Evolutionary conservation across 805 yeast genomes (phyloP).

Genomic region (Hanseniaspora lindneri): DNA sequence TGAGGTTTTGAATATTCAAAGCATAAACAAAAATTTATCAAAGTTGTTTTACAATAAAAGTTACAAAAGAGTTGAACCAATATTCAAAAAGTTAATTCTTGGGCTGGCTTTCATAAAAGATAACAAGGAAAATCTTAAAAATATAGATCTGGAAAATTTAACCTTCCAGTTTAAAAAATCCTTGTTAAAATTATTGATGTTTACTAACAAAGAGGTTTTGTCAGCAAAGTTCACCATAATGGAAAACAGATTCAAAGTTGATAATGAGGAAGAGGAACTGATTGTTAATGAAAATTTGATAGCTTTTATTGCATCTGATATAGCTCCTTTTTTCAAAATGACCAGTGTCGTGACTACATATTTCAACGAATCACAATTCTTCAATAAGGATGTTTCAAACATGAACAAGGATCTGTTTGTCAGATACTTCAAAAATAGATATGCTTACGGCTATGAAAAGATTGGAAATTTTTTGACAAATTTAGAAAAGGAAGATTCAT

Average conservation of each 20-base stretch:
- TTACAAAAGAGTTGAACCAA: not conserved
- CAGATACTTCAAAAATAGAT: not conserved
- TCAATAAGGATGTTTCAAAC: not conserved
- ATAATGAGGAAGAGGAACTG: not conserved
- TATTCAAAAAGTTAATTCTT: not conserved
- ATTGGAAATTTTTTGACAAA: not conserved
- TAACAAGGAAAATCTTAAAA: not conserved
- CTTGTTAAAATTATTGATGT: not conserved
- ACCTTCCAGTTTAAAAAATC: conserved; percentile 4
- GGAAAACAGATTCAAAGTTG: not conserved
- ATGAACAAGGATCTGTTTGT: not conserved
- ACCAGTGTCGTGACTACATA: not conserved
- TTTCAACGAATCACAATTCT: not conserved
- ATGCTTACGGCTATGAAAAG: not conserved
- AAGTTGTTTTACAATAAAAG: not conserved
- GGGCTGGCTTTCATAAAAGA: not conserved
- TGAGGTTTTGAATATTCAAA: conserved; percentile 2
- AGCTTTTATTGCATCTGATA: not conserved
- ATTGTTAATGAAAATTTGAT: not conserved
- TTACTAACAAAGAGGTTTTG: not conserved
- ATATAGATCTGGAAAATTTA: conserved; percentile 5
- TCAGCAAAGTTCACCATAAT: not conserved
- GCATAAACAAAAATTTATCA: not conserved
- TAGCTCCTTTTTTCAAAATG: not conserved
- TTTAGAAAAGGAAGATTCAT: not conserved